Evolutionary conservation across 768 basidiomycete species (phyloP).

Genomic region (Hypholoma sublateritium): DNA sequence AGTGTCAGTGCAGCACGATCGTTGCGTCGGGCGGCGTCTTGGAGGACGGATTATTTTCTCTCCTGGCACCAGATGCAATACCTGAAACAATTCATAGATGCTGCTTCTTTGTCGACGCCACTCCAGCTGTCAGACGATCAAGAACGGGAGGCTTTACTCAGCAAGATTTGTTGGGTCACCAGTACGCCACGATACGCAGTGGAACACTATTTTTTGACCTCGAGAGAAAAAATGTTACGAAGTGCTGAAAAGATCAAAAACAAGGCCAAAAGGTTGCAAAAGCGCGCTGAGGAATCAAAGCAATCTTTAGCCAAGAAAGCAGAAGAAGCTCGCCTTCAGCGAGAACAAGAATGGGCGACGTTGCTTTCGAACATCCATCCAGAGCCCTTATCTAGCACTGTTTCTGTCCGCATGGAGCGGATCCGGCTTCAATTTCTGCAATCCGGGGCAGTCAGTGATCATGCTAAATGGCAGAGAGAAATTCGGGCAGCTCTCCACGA

Average conservation of each 20-base stretch:
- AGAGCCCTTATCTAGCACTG: conserved; percentile 45
- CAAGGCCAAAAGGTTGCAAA: conserved; percentile 30
- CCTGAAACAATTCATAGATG: conserved; percentile 51
- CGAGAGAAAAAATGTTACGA: conserved; percentile 35
- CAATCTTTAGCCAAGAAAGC: conserved; percentile 61
- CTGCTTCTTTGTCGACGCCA: conserved; percentile 42
- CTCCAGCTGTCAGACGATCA: conserved; percentile 45
- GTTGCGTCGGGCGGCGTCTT: conserved; percentile 60
- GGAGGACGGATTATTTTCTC: conserved; percentile 61
- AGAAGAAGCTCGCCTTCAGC: conserved; percentile 54
- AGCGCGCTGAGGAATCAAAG: conserved; percentile 41
- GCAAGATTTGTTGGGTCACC: conserved; percentile 49
- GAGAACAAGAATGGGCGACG: conserved; percentile 66
- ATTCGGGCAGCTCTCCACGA: conserved; percentile 57
- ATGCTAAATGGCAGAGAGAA: conserved; percentile 62
- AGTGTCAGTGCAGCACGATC: conserved; percentile 38
- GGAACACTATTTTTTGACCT: conserved; percentile 40
- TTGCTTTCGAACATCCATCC: conserved; percentile 59
- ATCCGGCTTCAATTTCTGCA: conserved; percentile 60
- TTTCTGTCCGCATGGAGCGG: conserved; percentile 50
- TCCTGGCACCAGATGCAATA: conserved; percentile 71
- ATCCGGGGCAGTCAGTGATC: conserved; percentile 48
- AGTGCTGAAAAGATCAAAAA: conserved; percentile 45
- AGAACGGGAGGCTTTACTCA: conserved; percentile 33
- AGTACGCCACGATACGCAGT: conserved; percentile 57